Conservation (phyloP, 2,329 filamentous ascomycete species). For the Apiospora marii region DNA sequence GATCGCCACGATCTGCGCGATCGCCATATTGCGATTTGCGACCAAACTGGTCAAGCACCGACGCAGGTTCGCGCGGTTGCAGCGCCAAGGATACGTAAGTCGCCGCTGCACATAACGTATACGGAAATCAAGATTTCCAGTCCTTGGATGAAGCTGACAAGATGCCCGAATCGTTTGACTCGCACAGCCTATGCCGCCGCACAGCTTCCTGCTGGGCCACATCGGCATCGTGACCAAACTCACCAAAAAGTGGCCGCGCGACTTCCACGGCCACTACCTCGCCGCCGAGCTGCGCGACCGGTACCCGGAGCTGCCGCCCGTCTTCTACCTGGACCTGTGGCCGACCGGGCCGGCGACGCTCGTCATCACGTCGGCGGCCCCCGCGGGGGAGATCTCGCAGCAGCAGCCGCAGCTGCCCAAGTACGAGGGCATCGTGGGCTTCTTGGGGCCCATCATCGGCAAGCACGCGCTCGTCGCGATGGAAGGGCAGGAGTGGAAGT, state of each 20-base stretch:
- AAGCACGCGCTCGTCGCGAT: constrained; percentile 38
- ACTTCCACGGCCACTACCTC: constrained; percentile 25
- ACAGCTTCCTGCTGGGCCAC: constrained; percentile 21
- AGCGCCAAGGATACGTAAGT: not conserved
- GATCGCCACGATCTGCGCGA: not conserved
- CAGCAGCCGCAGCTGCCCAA: constrained; percentile 22
- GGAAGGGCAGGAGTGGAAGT: constrained; percentile 38
- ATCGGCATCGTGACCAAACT: constrained; percentile 14
- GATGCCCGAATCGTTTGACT: not conserved
- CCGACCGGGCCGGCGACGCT: constrained; percentile 18
- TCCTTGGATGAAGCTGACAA: not conserved
- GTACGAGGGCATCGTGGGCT: not conserved
- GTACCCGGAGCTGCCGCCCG: constrained; percentile 23
- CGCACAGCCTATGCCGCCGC: constrained; percentile 25
- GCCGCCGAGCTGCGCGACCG: constrained; percentile 28
- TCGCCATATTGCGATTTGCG: not conserved
- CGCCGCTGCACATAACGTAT: not conserved
- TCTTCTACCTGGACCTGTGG: constrained; percentile 27
- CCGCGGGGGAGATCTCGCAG: constrained; percentile 22
- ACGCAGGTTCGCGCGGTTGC: not conserved
- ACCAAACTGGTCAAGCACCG: not conserved
- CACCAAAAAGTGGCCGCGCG: constrained; percentile 5
- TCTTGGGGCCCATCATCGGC: constrained; percentile 36
- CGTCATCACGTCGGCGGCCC: constrained; percentile 21
- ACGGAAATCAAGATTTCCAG: not conserved